These are phyloP conservation scores for Arabidopsis suecica DNA, from an alignment of 345 rosid species.

Conservation along the genomic window DNA sequence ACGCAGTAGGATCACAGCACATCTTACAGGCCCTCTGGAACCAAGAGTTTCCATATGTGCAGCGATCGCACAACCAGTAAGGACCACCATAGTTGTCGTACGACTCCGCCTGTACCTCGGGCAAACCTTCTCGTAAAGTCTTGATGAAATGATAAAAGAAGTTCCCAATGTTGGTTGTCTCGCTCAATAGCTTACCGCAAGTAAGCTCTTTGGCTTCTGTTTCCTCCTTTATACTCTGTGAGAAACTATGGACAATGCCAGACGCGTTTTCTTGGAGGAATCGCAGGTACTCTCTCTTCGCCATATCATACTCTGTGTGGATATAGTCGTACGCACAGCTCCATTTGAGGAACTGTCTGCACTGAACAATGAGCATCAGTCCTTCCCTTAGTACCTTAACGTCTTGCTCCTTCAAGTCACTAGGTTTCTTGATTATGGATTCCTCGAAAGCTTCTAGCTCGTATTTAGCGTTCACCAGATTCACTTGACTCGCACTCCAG, in stretches of 20 bases:
- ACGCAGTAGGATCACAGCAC: slow-evolving; percentile 17
- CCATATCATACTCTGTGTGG: neutral
- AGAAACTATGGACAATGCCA: neutral
- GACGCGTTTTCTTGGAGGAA: slow-evolving; percentile 2
- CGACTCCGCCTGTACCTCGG: slow-evolving; percentile 24
- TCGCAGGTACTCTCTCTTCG: slow-evolving; percentile 32
- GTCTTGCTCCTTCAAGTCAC: neutral
- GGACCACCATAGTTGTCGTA: slow-evolving; percentile 13
- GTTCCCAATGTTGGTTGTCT: slow-evolving; percentile 23
- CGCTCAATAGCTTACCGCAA: neutral
- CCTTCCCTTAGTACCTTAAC: neutral
- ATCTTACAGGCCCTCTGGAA: slow-evolving; percentile 18
- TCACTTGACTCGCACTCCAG: neutral
- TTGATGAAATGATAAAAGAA: slow-evolving; percentile 26
- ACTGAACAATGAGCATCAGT: slow-evolving; percentile 32
- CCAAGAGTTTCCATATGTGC: slow-evolving; percentile 37
- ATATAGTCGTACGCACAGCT: slow-evolving; percentile 29
- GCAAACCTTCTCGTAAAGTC: slow-evolving; percentile 21
- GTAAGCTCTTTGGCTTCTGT: neutral
- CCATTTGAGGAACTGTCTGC: slow-evolving; percentile 34
- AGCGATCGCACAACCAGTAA: slow-evolving; percentile 36
- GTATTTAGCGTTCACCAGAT: slow-evolving; percentile 1
- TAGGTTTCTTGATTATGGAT: neutral
- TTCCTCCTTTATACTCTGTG: slow-evolving; percentile 18
- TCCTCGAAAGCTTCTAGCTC: slow-evolving; percentile 22